Evolutionary conservation across 495 filamentous ascomycete genomes (phyloP), one percentile per base, ranked within the genome.

Genomic region (Diplogelasinospora grovesii): DNA sequence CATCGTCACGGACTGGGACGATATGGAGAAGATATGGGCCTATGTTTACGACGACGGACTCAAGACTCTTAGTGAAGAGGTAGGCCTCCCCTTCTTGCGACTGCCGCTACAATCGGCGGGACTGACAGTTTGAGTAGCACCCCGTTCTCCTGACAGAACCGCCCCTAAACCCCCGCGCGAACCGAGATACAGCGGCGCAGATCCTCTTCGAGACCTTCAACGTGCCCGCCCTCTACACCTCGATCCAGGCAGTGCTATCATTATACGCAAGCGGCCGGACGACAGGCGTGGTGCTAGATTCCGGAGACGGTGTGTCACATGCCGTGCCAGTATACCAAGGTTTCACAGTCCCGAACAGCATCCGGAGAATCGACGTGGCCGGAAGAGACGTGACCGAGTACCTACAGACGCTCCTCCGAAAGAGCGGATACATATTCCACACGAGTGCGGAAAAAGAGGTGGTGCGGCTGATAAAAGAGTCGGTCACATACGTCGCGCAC

Each of bases 201-300:
- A 89, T 97, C 45, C 82, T 99, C 47, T 99, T 99, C 66, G 92
- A 99, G 67, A 95, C 89, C 18, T 97, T 97, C 74, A 99, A 97
- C 56, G 89, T 96, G 2, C 92, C 92, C 3, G 93, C 92, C 0
- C 71, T 99, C 29, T 95, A 95, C 69, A 92, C 85, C 15, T 95
- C 89, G 4, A 95, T 99, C 40, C 92, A 99, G 70, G 92, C 92
- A 3, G 88, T 97, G 13, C 77, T 99, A 26, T 96, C 93, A 8
- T 74, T 99, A 4, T 99, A 97, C 66, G 89, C 92, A 23, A 95
- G 88, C 22, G 92, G 92, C 11, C 84, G 92, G 50, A 99, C 92
- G 3, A 99, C 93, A 1, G 92, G 92, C 49, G 86, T 97, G 45
- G 92, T 99, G 0, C 68, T 99, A 24, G 93, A 99, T 57, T 83